Evolutionary conservation across 1,284 basidiomycete genomes (phyloP).

Genomic region (Microbotryum saponariae): DNA sequence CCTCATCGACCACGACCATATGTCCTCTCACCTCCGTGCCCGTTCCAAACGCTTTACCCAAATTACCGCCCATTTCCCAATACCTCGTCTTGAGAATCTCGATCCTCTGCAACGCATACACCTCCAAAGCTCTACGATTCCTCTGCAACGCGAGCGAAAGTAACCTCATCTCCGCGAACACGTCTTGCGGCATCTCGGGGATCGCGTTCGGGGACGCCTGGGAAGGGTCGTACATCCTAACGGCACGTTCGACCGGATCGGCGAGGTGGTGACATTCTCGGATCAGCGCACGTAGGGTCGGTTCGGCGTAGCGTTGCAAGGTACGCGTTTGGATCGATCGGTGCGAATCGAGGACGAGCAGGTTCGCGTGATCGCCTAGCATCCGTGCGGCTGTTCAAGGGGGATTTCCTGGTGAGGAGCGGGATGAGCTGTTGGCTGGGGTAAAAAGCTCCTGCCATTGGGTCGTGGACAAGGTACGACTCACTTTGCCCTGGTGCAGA

Average conservation of each 20-base stretch:
- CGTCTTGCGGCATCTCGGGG: slow-evolving; percentile 42
- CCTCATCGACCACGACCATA: slow-evolving; percentile 80
- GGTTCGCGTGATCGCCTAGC: slow-evolving; percentile 71
- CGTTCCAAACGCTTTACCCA: slow-evolving; percentile 65
- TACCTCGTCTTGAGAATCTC: slow-evolving; percentile 75
- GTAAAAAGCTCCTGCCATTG: too few relatives aligned
- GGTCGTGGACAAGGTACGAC: neutral
- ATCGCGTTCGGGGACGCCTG: slow-evolving; percentile 43
- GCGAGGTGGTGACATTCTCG: slow-evolving; percentile 85
- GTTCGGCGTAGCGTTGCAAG: slow-evolving; percentile 85
- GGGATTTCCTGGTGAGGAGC: too few relatives aligned
- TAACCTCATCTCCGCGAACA: slow-evolving; percentile 55
- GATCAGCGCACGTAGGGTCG: slow-evolving; percentile 72
- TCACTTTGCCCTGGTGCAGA: neutral
- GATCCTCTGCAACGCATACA: slow-evolving; percentile 78
- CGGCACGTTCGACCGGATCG: slow-evolving; percentile 24
- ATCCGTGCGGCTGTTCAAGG: slow-evolving; percentile 34
- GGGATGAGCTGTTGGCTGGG: too few relatives aligned
- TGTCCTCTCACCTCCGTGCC: slow-evolving; percentile 59
- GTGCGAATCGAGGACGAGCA: slow-evolving; percentile 76
- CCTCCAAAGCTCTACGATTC: slow-evolving; percentile 87
- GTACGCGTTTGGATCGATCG: slow-evolving; percentile 73
- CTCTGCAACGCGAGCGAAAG: slow-evolving; percentile 78
- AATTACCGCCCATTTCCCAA: slow-evolving; percentile 86
- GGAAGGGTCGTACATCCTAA: slow-evolving; percentile 37